Evolutionary conservation across 2,329 filamentous ascomycete species (phyloP).

Genomic region (Cladosporium sp.): DNA sequence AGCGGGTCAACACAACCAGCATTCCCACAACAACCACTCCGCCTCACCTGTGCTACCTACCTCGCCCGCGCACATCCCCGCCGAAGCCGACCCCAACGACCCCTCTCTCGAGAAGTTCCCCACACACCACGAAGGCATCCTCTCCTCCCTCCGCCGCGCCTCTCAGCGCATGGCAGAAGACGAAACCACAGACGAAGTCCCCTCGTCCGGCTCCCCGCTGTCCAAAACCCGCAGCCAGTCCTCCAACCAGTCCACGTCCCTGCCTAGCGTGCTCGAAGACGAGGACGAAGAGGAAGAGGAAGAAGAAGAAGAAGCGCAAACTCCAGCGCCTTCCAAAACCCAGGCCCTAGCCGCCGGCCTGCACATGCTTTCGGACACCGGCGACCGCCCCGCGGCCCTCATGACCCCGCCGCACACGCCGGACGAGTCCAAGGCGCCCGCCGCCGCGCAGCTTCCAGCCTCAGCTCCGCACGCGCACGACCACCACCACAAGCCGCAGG

Average conservation of each 20-base stretch:
- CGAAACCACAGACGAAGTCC: slow-evolving; percentile 11
- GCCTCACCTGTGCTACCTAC: background rate
- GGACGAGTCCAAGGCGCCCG: slow-evolving; percentile 16
- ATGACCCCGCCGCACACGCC: slow-evolving; percentile 32
- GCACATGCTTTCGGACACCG: background rate
- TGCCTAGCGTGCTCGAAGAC: slow-evolving; percentile 26
- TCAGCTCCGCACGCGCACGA: background rate
- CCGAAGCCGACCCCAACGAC: slow-evolving; percentile 24
- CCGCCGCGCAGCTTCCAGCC: background rate
- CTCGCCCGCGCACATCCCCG: slow-evolving; percentile 1
- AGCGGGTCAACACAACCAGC: slow-evolving; percentile 12
- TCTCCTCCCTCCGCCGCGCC: slow-evolving; percentile 26
- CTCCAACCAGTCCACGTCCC: slow-evolving; percentile 16
- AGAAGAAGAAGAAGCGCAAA: slow-evolving; percentile 6
- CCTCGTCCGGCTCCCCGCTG: slow-evolving; percentile 3
- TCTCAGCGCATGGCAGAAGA: slow-evolving; percentile 21
- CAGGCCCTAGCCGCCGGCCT: background rate
- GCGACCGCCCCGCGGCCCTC: slow-evolving; percentile 18
- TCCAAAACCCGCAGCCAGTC: slow-evolving; percentile 9
- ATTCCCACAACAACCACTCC: background rate
- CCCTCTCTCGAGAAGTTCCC: slow-evolving; percentile 30
- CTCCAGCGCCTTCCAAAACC: background rate
- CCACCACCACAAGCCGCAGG: slow-evolving; percentile 1
- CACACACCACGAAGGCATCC: slow-evolving; percentile 29
- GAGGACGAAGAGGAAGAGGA: slow-evolving; percentile 13